Conservation (phyloP, 108 stramenopile species). For the Skeletonema tropicum region DNA sequence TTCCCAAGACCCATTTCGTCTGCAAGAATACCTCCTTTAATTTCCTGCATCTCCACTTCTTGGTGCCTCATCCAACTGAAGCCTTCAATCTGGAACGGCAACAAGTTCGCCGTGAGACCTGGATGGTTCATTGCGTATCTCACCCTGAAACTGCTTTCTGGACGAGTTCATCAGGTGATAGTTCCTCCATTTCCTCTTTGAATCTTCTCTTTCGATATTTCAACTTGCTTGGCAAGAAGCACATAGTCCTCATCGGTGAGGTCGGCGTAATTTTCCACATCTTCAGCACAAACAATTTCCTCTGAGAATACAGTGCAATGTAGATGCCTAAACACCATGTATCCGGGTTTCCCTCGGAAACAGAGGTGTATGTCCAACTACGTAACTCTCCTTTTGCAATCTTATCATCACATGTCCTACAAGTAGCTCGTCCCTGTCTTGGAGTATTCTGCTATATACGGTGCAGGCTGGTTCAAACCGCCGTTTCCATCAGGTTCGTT, state of each 20-base stretch:
- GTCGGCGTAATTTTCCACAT: slow-evolving; percentile 67
- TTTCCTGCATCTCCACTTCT: slow-evolving; percentile 63
- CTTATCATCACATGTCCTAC: slow-evolving; percentile 73
- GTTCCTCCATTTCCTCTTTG: slow-evolving; percentile 73
- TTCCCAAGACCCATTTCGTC: slow-evolving; percentile 85
- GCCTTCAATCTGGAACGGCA: slow-evolving; percentile 98
- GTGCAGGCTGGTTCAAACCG: slow-evolving; percentile 35
- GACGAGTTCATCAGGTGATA: slow-evolving; percentile 92
- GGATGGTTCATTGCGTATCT: slow-evolving; percentile 72
- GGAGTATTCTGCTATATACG: slow-evolving; percentile 72
- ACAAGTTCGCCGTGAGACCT: slow-evolving; percentile 75
- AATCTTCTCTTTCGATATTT: slow-evolving; percentile 55
- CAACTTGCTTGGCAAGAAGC: slow-evolving; percentile 53
- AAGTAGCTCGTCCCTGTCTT: slow-evolving; percentile 77
- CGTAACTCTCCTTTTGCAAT: slow-evolving; percentile 73
- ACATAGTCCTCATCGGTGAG: slow-evolving; percentile 60
- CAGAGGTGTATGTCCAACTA: slow-evolving; percentile 70
- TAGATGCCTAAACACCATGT: slow-evolving; percentile 76
- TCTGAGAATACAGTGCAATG: slow-evolving; percentile 71
- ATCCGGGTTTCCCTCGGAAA: slow-evolving; percentile 94
- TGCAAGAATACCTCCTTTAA: slow-evolving; percentile 93
- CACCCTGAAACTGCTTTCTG: slow-evolving; percentile 79
- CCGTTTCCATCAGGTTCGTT: slow-evolving; percentile 54
- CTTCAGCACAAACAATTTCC: slow-evolving; percentile 46
- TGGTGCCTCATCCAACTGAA: slow-evolving; percentile 92